Evolutionary conservation across 441 rosid species (phyloP).

Genomic region (Metrosideros polymorpha): DNA sequence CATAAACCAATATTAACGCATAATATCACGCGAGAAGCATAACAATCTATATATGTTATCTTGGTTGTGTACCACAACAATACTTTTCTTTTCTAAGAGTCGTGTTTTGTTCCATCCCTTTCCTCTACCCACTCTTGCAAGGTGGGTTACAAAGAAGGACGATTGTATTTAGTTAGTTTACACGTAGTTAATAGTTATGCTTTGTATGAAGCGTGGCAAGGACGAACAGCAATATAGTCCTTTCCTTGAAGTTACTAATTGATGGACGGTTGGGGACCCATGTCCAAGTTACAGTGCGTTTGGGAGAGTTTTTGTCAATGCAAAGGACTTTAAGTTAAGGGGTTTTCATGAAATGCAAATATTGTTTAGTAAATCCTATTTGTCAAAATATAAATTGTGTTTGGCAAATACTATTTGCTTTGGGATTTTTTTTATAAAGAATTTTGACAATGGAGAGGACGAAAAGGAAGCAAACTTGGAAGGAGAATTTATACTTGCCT

Average conservation of each 20-base stretch:
- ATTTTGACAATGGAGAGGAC: not conserved
- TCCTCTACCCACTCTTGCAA: not conserved
- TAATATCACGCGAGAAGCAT: not conserved
- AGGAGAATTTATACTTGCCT: too few species aligned
- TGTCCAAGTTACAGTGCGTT: not conserved
- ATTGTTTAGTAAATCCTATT: not conserved
- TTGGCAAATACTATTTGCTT: not conserved
- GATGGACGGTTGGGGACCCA: not conserved
- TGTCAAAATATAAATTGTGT: not conserved
- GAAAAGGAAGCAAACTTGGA: not conserved
- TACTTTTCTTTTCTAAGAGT: not conserved
- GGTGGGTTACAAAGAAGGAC: not conserved
- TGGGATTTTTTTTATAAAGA: too few species aligned
- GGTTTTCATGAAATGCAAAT: not conserved
- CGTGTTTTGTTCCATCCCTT: not conserved
- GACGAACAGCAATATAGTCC: not conserved
- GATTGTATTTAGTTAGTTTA: not conserved
- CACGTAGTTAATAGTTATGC: not conserved
- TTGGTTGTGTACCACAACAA: fast-evolving
- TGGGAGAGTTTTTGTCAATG: not conserved
- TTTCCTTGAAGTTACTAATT: not conserved
- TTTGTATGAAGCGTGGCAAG: not conserved
- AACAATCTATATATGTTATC: too few species aligned
- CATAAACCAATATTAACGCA: not conserved
- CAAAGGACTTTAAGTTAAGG: not conserved